Base-by-base conservation (phyloP, 768 basidiomycete genomes). In the Tulasnella sp. region DNA sequence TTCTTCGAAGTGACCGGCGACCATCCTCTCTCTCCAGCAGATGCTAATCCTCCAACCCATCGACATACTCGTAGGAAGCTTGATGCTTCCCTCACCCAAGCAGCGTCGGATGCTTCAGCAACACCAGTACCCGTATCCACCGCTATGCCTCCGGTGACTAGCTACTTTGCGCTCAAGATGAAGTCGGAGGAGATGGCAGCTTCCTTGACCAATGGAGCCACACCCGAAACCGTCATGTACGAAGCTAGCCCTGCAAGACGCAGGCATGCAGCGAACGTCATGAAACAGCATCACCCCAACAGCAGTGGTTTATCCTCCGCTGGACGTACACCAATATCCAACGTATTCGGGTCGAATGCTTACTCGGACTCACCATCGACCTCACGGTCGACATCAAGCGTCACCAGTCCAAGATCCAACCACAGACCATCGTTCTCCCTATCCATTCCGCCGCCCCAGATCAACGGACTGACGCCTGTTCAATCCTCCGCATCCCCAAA, bases 21-120 rank as follows among this genome's bases (percentile, higher is more conserved):
- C 69, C 93, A 94, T 80, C 93, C 93, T 45, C 87, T 94, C 31
- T 88, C 87, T 3, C 85, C 85, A 2, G 31, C 29, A 9, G 91
- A 91, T 39, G 77, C 77, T 7, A 49, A 78, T 17, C 40, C 58
- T n/a, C 37, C 77, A 70, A n/a, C 71, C 22, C 71, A 36, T 69
- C 78, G 79, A 31, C 68, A 40, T 11, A 39, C 67, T 17, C 71
- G 76, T 25, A 34, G 49, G n/a, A 38, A 38, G 69, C 69, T 70
- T 36, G 69, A 38, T 37, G 69, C 69, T 25, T 38, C 36, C 69
- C 69, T 38, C 36, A 64, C 58, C 58, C 69, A 38, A 39, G 40
- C 69, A 3, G 40, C 37, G n/a, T 49, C 22, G 2, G 40, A 70
- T 70, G 36, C 37, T 11, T 7, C 69, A 29, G 69, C 40, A 38